phyloP scores from a whole-genome alignment of 1,284 basidiomycete genomes.

The Pseudozyma flocculosa region DNA sequence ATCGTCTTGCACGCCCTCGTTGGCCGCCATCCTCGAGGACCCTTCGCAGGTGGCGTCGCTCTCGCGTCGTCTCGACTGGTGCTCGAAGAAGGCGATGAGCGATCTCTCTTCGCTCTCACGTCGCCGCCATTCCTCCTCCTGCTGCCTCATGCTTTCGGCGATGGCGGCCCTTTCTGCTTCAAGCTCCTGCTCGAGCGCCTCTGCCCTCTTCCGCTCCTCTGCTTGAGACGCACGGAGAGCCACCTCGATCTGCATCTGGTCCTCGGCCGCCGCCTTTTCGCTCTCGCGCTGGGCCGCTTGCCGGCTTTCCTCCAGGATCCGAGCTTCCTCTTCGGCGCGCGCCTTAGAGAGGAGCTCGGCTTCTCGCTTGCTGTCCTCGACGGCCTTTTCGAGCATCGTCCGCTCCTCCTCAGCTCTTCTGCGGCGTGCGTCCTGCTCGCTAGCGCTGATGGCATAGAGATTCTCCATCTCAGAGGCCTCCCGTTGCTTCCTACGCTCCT shows the following conservation, averaged over 20 bases:
- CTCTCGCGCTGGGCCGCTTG: slow-evolving; percentile 20
- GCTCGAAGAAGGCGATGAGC: slow-evolving; percentile 22
- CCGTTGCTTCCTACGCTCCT: slow-evolving; percentile 7
- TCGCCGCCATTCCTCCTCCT: slow-evolving; percentile 35
- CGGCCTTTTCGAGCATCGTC: slow-evolving; percentile 12
- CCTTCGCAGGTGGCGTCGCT: neutral
- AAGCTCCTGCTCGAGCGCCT: slow-evolving; percentile 9
- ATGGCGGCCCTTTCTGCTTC: slow-evolving; percentile 28
- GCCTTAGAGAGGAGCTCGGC: slow-evolving; percentile 12
- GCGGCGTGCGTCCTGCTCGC: slow-evolving; percentile 15
- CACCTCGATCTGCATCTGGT: slow-evolving; percentile 19
- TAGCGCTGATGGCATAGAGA: slow-evolving; percentile 14
- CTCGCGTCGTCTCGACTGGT: neutral
- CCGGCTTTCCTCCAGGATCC: slow-evolving; percentile 26
- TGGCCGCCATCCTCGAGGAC: neutral
- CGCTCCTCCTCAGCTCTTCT: slow-evolving; percentile 22
- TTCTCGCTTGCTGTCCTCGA: slow-evolving; percentile 28
- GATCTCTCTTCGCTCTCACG: slow-evolving; percentile 29
- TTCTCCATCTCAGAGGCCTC: slow-evolving; percentile 20
- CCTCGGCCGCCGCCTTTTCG: slow-evolving; percentile 10
- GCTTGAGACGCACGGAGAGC: slow-evolving; percentile 15
- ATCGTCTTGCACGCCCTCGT: neutral
- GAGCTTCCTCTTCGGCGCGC: slow-evolving; percentile 8
- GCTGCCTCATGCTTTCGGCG: slow-evolving; percentile 25
- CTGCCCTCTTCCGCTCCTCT: slow-evolving; percentile 9